phyloP scores from a whole-genome alignment of 2,329 filamentous ascomycete genomes.

The Lojkania enalia region DNA sequence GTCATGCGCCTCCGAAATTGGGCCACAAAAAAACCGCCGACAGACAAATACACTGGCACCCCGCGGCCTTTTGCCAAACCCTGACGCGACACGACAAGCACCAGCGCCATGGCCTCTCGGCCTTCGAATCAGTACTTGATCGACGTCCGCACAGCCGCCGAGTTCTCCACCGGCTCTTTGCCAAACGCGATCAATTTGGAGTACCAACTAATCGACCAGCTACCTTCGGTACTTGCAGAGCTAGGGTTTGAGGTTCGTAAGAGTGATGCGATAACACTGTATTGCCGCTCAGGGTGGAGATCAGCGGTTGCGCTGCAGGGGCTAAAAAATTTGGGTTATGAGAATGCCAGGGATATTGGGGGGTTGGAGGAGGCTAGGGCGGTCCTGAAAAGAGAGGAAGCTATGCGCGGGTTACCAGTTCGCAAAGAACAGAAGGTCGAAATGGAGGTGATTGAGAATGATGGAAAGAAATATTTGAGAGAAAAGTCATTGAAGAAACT shows the following conservation, averaged over 20 bases:
- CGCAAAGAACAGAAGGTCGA: slow-evolving; percentile 5
- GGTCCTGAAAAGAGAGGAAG: slow-evolving; percentile 33
- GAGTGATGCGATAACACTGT: slow-evolving; percentile 39
- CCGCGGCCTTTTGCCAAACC: too few species aligned
- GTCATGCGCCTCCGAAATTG: too few species aligned
- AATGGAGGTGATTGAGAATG: slow-evolving; percentile 7
- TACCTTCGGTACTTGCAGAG: slow-evolving; percentile 25
- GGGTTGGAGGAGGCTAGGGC: slow-evolving; percentile 38
- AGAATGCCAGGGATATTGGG: slow-evolving; percentile 40
- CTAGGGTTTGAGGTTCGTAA: slow-evolving; percentile 25
- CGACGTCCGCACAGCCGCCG: slow-evolving; percentile 42
- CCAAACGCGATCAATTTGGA: slow-evolving; percentile 43
- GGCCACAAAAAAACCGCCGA: too few species aligned
- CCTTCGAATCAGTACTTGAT: slow-evolving; percentile 31
- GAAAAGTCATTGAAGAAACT: slow-evolving; percentile 27
- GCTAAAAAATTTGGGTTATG: slow-evolving; percentile 34
- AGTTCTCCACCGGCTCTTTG: slow-evolving; percentile 40
- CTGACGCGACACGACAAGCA: too few species aligned
- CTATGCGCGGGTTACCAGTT: slow-evolving; percentile 17
- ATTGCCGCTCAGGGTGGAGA: slow-evolving; percentile 42
- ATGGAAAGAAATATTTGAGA: slow-evolving; percentile 18
- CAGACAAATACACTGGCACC: too few species aligned
- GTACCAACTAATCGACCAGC: slow-evolving; percentile 38
- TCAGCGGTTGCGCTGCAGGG: slow-evolving; percentile 37
- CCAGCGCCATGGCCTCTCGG: too few species aligned